Base-by-base conservation (phyloP, 495 filamentous ascomycete species). In the Evernia prunastri region DNA sequence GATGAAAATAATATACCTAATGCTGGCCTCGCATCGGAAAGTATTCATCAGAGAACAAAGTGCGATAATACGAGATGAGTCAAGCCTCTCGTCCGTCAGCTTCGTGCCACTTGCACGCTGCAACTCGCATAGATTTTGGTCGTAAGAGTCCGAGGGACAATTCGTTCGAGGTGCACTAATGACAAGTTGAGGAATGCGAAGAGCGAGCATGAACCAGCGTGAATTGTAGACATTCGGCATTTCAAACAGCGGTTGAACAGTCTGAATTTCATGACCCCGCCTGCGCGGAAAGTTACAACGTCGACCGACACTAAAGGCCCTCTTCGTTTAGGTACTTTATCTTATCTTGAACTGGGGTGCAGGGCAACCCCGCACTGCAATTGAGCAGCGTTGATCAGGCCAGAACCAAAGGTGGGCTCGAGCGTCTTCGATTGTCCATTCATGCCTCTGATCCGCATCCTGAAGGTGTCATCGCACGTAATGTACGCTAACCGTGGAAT, bases 401-500 rank as follows among this genome's bases (percentile, higher is more conserved):
- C n/a, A n/a, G n/a, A n/a, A n/a, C n/a, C n/a, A n/a, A n/a, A n/a
- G n/a, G n/a, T n/a, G n/a, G n/a, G n/a, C n/a, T n/a, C n/a, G n/a
- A n/a, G n/a, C n/a, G n/a, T n/a, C n/a, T n/a, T n/a, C n/a, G n/a
- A n/a, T n/a, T n/a, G n/a, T n/a, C n/a, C n/a, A n/a, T n/a, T n/a
- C n/a, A 27, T 51, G 3, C 12, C 4, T 53, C 31, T 53, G 5
- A 53, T 53, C 31, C 25, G 49, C 49, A 53, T 53, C 49, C 4
- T 53, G 49, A 53, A 53, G 49, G 49, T 53, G 49, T 53, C 49
- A 53, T 53, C 49, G 49, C 49, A 31, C 49, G 49, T 17, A 6
- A 53, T 53, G 49, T 53, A 4, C 49, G 49, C 49, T 31, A 31
- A 13, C 6, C 49, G 1, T 17, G 13, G 10, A 1, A 31, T 29